phyloP scores from a whole-genome alignment of 2,329 filamentous ascomycete species.

The Cercospora citrullina region DNA sequence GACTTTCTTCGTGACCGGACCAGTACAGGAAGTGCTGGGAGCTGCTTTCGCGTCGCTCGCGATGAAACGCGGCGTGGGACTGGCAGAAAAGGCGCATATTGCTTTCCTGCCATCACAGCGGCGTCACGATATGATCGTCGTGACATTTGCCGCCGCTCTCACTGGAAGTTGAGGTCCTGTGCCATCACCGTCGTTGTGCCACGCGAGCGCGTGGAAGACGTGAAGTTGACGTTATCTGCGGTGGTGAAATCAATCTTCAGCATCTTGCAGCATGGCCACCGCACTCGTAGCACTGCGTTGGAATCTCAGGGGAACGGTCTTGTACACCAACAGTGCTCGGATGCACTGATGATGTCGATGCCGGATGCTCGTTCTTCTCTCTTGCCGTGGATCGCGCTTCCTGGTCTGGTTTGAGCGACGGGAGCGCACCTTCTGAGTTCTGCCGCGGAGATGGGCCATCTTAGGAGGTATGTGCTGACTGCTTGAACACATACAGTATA shows the following conservation, averaged over 20 bases:
- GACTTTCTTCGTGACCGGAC: background rate
- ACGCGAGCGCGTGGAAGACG: background rate
- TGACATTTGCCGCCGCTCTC: background rate
- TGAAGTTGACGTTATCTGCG: constrained; percentile 1
- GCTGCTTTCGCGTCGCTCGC: background rate
- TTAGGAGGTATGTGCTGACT: background rate
- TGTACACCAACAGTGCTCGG: background rate
- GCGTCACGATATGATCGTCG: background rate
- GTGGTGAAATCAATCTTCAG: no score
- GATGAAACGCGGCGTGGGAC: background rate
- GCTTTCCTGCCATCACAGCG: background rate
- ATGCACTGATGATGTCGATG: background rate
- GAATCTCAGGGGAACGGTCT: background rate
- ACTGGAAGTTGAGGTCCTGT: background rate
- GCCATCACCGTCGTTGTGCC: background rate
- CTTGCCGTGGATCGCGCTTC: no score
- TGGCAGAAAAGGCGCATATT: background rate
- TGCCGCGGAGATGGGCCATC: background rate
- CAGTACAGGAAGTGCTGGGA: background rate
- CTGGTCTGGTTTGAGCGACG: no score
- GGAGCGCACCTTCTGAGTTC: background rate
- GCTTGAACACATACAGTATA: background rate
- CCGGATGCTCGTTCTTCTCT: no score
- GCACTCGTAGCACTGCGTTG: no score
- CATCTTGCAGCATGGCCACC: background rate